Percentiles rank a stretch among this genome's conserved stretches.
These are phyloP conservation scores for Solanum arcanum DNA, from an alignment of 257 asterid genomes.

Conservation along the genomic window DNA sequence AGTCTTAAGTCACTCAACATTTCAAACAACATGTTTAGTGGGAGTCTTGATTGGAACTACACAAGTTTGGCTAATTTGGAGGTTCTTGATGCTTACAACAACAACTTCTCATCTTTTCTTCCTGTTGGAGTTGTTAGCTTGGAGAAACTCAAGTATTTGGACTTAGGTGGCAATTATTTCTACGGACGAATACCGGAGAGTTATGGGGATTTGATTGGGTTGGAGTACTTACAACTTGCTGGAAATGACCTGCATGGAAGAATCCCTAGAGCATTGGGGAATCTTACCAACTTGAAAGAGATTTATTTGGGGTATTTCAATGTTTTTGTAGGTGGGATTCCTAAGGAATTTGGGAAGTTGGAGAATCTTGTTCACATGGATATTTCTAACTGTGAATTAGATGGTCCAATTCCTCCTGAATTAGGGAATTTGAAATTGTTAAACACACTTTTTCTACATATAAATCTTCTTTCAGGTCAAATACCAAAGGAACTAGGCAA, in stretches of 20 bases:
- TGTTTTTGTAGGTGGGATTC: conserved; percentile 65
- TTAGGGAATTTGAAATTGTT: conserved; percentile 54
- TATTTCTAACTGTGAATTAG: conserved; percentile 61
- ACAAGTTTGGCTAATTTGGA: conserved; percentile 43
- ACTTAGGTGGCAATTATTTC: conserved; percentile 80
- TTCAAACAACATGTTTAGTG: conserved; percentile 61
- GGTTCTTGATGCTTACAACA: conserved; percentile 73
- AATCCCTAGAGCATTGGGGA: conserved; percentile 68
- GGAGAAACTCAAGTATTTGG: conserved; percentile 61
- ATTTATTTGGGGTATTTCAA: conserved; percentile 74
- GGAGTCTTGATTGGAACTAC: conserved; percentile 68
- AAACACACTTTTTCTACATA: conserved; percentile 55
- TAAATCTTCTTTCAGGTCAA: conserved; percentile 55
- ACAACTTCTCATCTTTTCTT: conserved; percentile 60
- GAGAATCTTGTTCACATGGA: conserved; percentile 59
- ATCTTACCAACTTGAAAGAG: conserved; percentile 66
- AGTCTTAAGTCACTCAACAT: conserved; percentile 53
- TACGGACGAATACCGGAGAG: conserved; percentile 48
- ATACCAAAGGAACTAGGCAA: conserved; percentile 74
- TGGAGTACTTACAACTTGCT: conserved; percentile 68
- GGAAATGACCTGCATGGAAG: conserved; percentile 74
- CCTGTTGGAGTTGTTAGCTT: conserved; percentile 47
- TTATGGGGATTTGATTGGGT: conserved; percentile 39
- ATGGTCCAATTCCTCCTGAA: conserved; percentile 67
- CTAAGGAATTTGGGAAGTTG: conserved; percentile 67